Percentiles rank a stretch among this genome's conserved stretches.
phyloP scores from a whole-genome alignment of 1,139 yeast genomes.

The Martiniozyma asiatica region DNA sequence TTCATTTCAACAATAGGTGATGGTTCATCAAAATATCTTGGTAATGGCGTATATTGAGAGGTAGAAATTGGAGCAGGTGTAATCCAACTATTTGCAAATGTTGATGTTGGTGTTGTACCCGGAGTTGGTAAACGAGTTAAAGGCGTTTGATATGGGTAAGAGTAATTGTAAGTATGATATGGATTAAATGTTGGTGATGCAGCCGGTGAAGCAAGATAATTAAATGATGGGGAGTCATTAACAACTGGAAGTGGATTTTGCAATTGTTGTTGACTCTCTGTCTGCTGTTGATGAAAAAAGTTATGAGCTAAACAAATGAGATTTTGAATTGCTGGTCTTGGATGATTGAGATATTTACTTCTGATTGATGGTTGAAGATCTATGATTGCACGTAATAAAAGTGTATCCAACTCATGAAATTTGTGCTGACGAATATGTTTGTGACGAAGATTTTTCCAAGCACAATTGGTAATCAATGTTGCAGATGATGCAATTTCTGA shows the following conservation, averaged over 20 bases:
- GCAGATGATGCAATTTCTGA: slow-evolving; percentile 49
- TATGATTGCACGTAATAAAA: slow-evolving; percentile 15
- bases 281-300: slow-evolving; percentile 14
- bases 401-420: slow-evolving; percentile 19
- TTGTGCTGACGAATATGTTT: slow-evolving; percentile 13
- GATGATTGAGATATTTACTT: slow-evolving; percentile 16
- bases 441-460: slow-evolving; percentile 14
- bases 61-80: background rate
- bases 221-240: too few relatives aligned
- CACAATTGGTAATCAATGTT: slow-evolving; percentile 17
- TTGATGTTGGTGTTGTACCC: slow-evolving; percentile 19
- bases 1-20: slow-evolving; percentile 1
- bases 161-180: too few relatives aligned
- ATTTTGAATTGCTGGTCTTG: slow-evolving; percentile 13
- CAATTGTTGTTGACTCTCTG: slow-evolving; percentile 9
- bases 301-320: slow-evolving; percentile 15
- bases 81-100: slow-evolving; percentile 7
- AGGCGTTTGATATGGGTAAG: slow-evolving; percentile 10
- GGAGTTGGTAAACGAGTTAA: slow-evolving; percentile 17
- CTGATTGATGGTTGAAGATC: slow-evolving; percentile 17
- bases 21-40: background rate
- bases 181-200: slow-evolving; percentile 18
- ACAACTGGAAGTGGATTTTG: background rate
- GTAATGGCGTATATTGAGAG: background rate
- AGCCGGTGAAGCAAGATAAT: slow-evolving; percentile 16